phyloP scores from a whole-genome alignment of 192 early-diverging fungal species.

The Blastocladiella britannica region DNA sequence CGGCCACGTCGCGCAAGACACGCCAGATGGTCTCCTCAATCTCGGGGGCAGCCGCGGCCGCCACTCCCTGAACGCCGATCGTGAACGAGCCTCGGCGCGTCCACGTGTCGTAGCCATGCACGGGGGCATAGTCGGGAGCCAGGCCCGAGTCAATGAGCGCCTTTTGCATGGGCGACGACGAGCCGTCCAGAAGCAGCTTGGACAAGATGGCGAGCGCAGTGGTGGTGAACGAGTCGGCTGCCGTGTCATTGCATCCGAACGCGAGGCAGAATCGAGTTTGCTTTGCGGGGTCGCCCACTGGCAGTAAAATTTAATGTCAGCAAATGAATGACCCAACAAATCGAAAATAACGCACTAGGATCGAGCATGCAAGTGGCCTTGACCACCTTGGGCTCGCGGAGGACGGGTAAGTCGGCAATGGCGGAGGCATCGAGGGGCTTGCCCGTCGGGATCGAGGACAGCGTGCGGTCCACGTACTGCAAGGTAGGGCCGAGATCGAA shows the following conservation, averaged over 20 bases:
- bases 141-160: slow-evolving; percentile 76
- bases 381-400: slow-evolving; percentile 20
- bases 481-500: slow-evolving; percentile 58
- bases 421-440: slow-evolving; percentile 23
- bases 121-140: slow-evolving; percentile 71
- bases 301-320: neutral
- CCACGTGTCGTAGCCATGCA: slow-evolving; percentile 68
- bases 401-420: slow-evolving; percentile 14
- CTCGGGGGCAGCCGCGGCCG: slow-evolving; percentile 33
- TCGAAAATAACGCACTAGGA: slow-evolving; percentile 24
- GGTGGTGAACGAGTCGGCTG: slow-evolving; percentile 57
- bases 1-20: slow-evolving; percentile 40
- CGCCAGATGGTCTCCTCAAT: slow-evolving; percentile 47
- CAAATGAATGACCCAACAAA: neutral
- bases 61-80: slow-evolving; percentile 75
- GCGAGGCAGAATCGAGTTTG: slow-evolving; percentile 59
- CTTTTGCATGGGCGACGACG: slow-evolving; percentile 81
- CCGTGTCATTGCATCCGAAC: slow-evolving; percentile 47
- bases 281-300: slow-evolving; percentile 47
- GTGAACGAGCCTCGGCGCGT: slow-evolving; percentile 38
- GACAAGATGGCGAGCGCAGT: slow-evolving; percentile 63
- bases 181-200: slow-evolving; percentile 61
- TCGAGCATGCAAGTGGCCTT: slow-evolving; percentile 38
- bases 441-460: slow-evolving; percentile 33
- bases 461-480: slow-evolving; percentile 33